phyloP scores from a whole-genome alignment of 2,329 filamentous ascomycete genomes.

The Hirsutella thompsonii region DNA sequence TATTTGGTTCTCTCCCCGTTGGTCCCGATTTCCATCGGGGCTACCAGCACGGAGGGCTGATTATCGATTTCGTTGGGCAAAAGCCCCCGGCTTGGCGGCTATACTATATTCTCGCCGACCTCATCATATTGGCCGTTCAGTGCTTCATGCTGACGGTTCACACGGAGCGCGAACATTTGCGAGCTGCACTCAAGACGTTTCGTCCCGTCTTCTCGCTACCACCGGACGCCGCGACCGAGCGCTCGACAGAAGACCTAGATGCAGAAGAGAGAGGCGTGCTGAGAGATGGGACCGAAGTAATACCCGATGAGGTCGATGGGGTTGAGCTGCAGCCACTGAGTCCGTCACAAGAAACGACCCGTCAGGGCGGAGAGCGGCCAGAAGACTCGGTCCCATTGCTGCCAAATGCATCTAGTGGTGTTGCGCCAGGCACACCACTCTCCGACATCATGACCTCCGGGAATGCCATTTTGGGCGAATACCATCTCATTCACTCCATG shows the following conservation, averaged over 20 bases:
- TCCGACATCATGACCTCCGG: constrained; percentile 40
- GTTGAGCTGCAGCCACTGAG: constrained; percentile 30
- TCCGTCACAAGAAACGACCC: constrained; percentile 10
- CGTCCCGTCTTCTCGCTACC: constrained; percentile 16
- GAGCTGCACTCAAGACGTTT: constrained; percentile 31
- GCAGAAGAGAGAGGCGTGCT: constrained; percentile 42
- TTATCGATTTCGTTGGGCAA: constrained; percentile 58
- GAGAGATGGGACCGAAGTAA: constrained; percentile 22
- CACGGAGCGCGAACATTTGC: constrained; percentile 44
- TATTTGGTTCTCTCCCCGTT: constrained; percentile 38
- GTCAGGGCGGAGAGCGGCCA: constrained; percentile 10
- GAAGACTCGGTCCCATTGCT: constrained; percentile 14
- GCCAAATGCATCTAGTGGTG: constrained; percentile 13
- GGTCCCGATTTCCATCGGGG: constrained; percentile 50
- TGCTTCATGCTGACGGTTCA: constrained; percentile 52
- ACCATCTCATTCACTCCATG: constrained; percentile 37
- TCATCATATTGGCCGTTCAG: constrained; percentile 43
- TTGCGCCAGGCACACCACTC: constrained; percentile 23
- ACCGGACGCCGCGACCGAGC: constrained; percentile 12
- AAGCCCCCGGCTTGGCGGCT: constrained; percentile 44
- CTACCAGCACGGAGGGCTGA: constrained; percentile 53
- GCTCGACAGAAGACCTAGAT: constrained; percentile 36
- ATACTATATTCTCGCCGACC: constrained; percentile 42
- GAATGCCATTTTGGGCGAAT: constrained; percentile 39
- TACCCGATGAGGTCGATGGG: constrained; percentile 23